Evolutionary conservation across 495 filamentous ascomycete species (phyloP).

Genomic region (Xylaria intraflava): DNA sequence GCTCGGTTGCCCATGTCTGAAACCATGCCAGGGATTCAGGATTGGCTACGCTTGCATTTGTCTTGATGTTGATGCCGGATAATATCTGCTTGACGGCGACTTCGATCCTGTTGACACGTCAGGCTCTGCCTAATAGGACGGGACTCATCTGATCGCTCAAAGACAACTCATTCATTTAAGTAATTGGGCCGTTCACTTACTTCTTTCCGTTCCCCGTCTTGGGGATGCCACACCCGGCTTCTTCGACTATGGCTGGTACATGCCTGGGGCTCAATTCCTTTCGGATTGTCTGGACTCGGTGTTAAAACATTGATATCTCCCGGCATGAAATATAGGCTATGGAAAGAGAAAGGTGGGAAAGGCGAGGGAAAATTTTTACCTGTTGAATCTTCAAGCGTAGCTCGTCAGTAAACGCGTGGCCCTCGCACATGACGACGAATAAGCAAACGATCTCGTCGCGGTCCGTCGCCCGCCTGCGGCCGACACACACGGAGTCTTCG

Average conservation of each 20-base stretch:
- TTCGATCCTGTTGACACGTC: constrained; percentile 53
- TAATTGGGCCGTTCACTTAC: constrained; percentile 28
- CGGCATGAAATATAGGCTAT: background rate
- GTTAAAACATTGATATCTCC: background rate
- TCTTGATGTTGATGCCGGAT: constrained; percentile 78
- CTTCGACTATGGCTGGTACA: constrained; percentile 74
- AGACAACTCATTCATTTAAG: background rate
- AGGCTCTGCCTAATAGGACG: background rate
- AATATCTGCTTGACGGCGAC: constrained; percentile 90
- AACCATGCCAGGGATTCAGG: constrained; percentile 81
- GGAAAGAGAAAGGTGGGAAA: background rate
- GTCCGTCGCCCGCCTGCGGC: constrained; percentile 64
- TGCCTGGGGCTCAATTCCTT: constrained; percentile 78
- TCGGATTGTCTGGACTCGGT: constrained; percentile 40
- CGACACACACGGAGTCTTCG: constrained; percentile 80
- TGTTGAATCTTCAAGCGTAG: constrained; percentile 55
- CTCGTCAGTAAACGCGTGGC: constrained; percentile 39
- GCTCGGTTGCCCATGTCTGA: constrained; percentile 54
- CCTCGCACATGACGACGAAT: constrained; percentile 68
- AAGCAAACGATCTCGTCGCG: constrained; percentile 78
- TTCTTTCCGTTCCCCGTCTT: constrained; percentile 92
- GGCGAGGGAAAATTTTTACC: background rate
- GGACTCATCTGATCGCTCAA: background rate
- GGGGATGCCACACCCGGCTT: constrained; percentile 68
- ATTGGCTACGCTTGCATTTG: constrained; percentile 80